A percentile compares a stretch with the other conserved stretches of the same genome.
Conservation (phyloP, 345 rosid species). For the Camelina hispida region DNA sequence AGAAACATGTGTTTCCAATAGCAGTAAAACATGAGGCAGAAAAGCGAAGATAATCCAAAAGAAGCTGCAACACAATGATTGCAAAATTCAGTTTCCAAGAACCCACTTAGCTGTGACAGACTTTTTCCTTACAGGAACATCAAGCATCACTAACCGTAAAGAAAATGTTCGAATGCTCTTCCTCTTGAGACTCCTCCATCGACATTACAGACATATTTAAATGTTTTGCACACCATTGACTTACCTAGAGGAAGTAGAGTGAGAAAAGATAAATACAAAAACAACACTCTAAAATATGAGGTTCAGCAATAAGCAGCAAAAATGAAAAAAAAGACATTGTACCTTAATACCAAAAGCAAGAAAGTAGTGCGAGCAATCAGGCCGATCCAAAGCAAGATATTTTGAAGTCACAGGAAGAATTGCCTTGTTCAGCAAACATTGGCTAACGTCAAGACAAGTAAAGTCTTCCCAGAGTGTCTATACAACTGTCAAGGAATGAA, state of each 20-base stretch:
- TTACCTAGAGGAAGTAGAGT: constrained; percentile 53
- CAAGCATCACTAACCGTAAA: constrained; percentile 56
- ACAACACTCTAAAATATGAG: constrained; percentile 3
- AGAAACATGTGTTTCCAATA: constrained; percentile 51
- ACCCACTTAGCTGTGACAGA: constrained; percentile 3
- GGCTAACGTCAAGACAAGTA: constrained; percentile 88
- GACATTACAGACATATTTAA: constrained; percentile 84
- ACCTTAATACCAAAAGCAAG: constrained; percentile 76
- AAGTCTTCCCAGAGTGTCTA: constrained; percentile 83
- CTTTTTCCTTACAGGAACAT: neutral
- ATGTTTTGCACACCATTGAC: constrained; percentile 88
- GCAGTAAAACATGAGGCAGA: constrained; percentile 62
- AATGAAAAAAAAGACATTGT: constrained; percentile 13
- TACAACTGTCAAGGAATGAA: constrained; percentile 53
- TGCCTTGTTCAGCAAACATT: constrained; percentile 75
- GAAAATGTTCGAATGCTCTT: constrained; percentile 69
- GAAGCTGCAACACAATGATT: constrained; percentile 65
- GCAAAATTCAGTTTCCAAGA: constrained; percentile 20
- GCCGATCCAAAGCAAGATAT: constrained; percentile 53
- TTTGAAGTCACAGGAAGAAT: constrained; percentile 66
- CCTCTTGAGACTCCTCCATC: constrained; percentile 82
- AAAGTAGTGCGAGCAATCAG: constrained; percentile 51
- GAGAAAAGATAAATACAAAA: constrained; percentile 9
- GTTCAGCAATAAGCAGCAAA: neutral
- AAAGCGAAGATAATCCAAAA: constrained; percentile 63